Conservation (phyloP, 2,329 filamentous ascomycete genomes). For the Fonsecaea monophora region DNA sequence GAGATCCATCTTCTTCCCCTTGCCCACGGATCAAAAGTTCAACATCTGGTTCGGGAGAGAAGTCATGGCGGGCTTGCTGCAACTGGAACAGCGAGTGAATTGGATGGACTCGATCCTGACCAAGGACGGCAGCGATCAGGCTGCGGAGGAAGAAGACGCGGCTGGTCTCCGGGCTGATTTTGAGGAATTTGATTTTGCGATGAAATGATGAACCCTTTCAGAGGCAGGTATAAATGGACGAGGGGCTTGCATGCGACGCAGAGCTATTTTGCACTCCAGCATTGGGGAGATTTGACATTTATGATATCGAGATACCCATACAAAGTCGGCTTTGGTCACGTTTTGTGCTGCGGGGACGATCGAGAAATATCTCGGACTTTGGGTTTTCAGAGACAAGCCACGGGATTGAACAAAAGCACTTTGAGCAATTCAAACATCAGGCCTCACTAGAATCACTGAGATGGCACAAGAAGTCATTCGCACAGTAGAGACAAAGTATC, state of each 20-base stretch:
- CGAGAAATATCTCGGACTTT: too few relatives aligned
- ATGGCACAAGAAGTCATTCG: too few relatives aligned
- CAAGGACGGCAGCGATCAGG: conserved; percentile 72
- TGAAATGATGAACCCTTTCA: conserved; percentile 41
- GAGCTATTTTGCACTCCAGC: background rate
- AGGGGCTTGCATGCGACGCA: background rate
- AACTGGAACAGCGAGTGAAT: conserved; percentile 75
- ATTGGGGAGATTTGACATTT: too few relatives aligned
- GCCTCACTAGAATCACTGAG: too few relatives aligned
- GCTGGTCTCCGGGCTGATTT: conserved; percentile 81
- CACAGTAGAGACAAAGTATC: too few relatives aligned
- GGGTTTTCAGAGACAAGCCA: too few relatives aligned
- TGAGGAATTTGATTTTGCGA: conserved; percentile 83
- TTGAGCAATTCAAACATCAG: too few relatives aligned
- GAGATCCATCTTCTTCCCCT: conserved; percentile 71
- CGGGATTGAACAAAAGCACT: too few relatives aligned
- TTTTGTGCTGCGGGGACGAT: too few relatives aligned
- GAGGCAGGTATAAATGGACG: background rate
- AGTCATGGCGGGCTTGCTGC: conserved; percentile 86
- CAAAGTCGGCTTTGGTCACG: too few relatives aligned
- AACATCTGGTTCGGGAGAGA: conserved; percentile 88
- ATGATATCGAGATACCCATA: too few relatives aligned
- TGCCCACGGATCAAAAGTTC: conserved; percentile 76
- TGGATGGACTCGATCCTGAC: conserved; percentile 87
- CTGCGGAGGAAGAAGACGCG: conserved; percentile 65